Conservation (phyloP, 202 grass and related monocot genomes). For the Panicum hallii region DNA sequence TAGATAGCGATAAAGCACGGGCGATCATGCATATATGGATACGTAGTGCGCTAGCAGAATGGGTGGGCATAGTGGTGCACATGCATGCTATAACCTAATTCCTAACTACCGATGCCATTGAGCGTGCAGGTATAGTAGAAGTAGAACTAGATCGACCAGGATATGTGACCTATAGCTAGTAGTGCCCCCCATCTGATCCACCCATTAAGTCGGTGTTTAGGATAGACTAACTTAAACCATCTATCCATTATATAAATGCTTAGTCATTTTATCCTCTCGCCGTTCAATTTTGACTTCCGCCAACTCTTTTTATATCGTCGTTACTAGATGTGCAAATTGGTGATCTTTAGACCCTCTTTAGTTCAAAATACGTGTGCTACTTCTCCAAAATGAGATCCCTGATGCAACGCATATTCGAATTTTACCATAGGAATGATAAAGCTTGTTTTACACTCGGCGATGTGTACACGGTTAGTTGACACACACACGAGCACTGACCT, state of each 20-base stretch:
- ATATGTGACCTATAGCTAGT: conserved; percentile 2
- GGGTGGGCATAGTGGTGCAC: conserved; percentile 17
- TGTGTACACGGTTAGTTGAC: background rate
- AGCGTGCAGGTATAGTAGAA: background rate
- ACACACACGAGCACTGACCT: background rate
- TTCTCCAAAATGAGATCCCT: too few species aligned
- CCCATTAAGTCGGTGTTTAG: conserved; percentile 33
- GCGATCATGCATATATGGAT: background rate
- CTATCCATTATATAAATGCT: conserved; percentile 25
- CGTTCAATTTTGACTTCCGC: conserved; percentile 43
- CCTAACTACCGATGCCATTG: conserved; percentile 43
- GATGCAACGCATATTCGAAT: background rate
- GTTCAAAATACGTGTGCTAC: too few species aligned
- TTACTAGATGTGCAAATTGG: too few species aligned
- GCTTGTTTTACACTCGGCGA: background rate
- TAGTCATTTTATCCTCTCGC: conserved; percentile 43
- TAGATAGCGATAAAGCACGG: background rate
- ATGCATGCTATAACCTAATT: conserved; percentile 19
- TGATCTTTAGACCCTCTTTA: too few species aligned
- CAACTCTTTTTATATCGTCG: conserved; percentile 1
- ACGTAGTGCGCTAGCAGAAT: background rate
- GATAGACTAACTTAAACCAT: conserved; percentile 46
- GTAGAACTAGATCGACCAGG: conserved; percentile 1
- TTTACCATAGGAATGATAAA: too few species aligned
- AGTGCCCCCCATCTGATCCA: conserved; percentile 20